Percentiles rank a stretch among this genome's conserved stretches.
Conservation (phyloP, 495 filamentous ascomycete species). For the Hypomontagnella monticulosa region DNA sequence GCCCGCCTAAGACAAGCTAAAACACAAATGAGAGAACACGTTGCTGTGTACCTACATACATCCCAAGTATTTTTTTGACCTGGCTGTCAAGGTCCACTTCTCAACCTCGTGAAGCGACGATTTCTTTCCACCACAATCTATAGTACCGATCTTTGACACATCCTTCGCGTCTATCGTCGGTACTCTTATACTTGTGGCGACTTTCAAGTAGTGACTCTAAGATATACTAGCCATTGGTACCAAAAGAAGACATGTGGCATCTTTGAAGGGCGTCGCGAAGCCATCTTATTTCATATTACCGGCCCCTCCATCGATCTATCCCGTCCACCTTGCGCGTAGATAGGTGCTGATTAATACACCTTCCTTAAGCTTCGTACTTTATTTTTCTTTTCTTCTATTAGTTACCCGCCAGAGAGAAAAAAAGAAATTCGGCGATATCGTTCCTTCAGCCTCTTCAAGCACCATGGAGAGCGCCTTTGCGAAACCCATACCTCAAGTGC, state of each 20-base stretch:
- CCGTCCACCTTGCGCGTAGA: slow-evolving; percentile 20
- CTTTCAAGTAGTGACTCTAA: slow-evolving; percentile 2
- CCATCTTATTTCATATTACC: slow-evolving; percentile 20
- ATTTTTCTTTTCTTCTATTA: slow-evolving; percentile 15
- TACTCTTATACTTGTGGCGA: slow-evolving; percentile 28
- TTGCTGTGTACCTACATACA: slow-evolving; percentile 30
- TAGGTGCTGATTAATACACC: slow-evolving; percentile 18
- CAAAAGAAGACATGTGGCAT: slow-evolving; percentile 49
- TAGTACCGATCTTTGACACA: slow-evolving; percentile 17
- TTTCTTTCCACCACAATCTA: slow-evolving; percentile 36
- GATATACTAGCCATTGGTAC: not conserved
- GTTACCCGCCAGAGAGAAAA: slow-evolving; percentile 5
- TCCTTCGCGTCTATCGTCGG: slow-evolving; percentile 16
- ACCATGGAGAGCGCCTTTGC: slow-evolving; percentile 85
- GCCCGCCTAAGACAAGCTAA: slow-evolving; percentile 10
- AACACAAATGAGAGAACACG: slow-evolving; percentile 44
- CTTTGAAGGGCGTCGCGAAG: slow-evolving; percentile 30
- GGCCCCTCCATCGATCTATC: slow-evolving; percentile 20
- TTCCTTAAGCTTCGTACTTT: slow-evolving; percentile 5
- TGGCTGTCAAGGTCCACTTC: slow-evolving; percentile 27
- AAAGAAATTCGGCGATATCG: slow-evolving; percentile 7
- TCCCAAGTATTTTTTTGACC: not conserved
- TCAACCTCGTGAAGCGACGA: slow-evolving; percentile 25
- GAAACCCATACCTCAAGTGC: slow-evolving; percentile 71
- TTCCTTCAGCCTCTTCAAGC: slow-evolving; percentile 9